A percentile compares a stretch with the other conserved stretches of the same genome.
Conservation (phyloP, 345 rosid species). For the Eucalyptus regnans region DNA sequence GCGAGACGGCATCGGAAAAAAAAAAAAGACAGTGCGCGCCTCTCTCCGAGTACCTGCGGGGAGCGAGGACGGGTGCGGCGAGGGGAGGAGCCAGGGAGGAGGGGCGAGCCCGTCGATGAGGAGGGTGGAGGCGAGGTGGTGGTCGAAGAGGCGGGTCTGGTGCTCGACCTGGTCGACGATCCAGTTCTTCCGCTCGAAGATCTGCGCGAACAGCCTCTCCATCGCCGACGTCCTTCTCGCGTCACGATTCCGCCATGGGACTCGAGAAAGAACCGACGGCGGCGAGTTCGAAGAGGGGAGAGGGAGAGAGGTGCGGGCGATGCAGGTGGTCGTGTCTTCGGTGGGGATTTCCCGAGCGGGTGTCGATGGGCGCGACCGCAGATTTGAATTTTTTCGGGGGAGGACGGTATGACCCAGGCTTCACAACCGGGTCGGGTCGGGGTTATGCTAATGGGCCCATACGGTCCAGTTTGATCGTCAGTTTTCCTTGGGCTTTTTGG, state of each 20-base stretch:
- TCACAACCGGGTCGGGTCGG: neutral
- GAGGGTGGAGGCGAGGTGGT: constrained; percentile 59
- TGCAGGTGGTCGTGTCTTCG: neutral
- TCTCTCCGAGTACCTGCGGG: neutral
- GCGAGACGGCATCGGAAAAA: neutral
- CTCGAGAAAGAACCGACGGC: neutral
- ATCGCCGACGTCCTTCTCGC: constrained; percentile 5
- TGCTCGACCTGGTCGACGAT: constrained; percentile 49
- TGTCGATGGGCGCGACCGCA: neutral
- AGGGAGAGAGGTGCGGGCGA: neutral
- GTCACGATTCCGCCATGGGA: neutral
- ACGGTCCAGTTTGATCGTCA: neutral
- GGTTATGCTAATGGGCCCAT: neutral
- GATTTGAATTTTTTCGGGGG: neutral
- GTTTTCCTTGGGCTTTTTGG: neutral
- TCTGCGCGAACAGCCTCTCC: constrained; percentile 56
- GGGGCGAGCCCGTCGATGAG: constrained; percentile 55
- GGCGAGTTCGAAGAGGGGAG: neutral
- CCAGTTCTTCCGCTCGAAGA: constrained; percentile 57
- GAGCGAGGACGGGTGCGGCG: neutral
- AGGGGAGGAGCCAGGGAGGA: constrained; percentile 57
- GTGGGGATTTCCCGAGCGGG: neutral
- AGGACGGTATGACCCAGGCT: neutral
- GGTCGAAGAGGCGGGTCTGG: constrained; percentile 52
- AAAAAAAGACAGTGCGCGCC: accelerated